Base-by-base conservation (phyloP, 2,329 filamentous ascomycete species). In the Fusarium paranaense region DNA sequence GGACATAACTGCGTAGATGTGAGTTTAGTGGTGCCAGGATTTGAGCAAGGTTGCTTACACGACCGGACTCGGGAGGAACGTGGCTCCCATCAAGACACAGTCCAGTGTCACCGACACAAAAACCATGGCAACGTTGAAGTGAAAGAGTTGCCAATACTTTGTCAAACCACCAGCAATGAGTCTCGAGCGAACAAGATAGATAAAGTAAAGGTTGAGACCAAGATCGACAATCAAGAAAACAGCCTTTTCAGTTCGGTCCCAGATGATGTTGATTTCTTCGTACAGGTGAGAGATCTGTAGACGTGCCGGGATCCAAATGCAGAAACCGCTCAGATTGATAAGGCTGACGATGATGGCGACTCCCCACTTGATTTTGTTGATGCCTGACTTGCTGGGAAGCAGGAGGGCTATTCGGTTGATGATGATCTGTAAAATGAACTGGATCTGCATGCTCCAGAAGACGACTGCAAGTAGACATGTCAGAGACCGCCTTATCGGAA, bases 371-470 rank as follows among this genome's bases (percentile, higher is more conserved):
- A 73, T 57, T 22, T 32, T 60, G 64, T 65, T 67, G 45, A 73
- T 67, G 2, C 33, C 70, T 13, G 22, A 37, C 33, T 73, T 73
- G 50, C 67, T 70, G n/a, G 20, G 59, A 6, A 73, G 27, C 1
- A 73, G 32, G 2, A 73, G 71, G 1, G 71, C 67, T 61, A 73
- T 73, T 13, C 71, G 70, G 35, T 73, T 73, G 52, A 73, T 73
- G 52, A 73, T 73, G 14, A 73, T 73, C 30, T 73, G 71, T 2
- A 73, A 20, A 11, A 69, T 73, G 13, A 73, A 73, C 13, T 73
- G 71, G 11, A 73, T 73, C 45, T 73, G 71, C 70, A 73, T 73
- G 9, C 70, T 73, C 71, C 71, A 73, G 9, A 64, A 60, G 52
- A 64, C 61, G 35, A 73, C 71, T 73, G 10, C 0, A 18, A 16